Evolutionary conservation across 1,284 basidiomycete species (phyloP), one percentile per base, ranked within the genome.

Genomic region (Agroathelia rolfsii): DNA sequence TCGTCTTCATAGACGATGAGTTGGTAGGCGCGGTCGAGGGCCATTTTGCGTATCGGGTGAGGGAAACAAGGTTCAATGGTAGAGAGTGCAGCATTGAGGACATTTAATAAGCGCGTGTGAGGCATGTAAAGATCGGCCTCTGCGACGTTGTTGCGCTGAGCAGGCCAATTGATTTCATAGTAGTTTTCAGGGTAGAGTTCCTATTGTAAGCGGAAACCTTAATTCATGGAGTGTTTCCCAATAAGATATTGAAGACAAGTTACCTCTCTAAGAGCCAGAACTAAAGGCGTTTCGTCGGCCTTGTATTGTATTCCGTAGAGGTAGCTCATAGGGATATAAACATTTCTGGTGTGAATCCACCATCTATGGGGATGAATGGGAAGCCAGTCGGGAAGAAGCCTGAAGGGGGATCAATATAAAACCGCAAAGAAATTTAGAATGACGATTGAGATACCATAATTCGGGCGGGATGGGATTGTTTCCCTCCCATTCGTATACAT

Each of bases 261-360:
- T 40, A 85, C 87, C 55, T 93, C 61, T 37, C 94, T 73, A 21
- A 98, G 69, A 4, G 81, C 69, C 18, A 75, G 63, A 30, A 94
- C 79, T 23, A 97, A 67, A 14, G 86, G 83, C 35, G 89, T 83
- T 53, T 86, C 76, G 24, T 76, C 67, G 41, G 80, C 80, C 45
- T 78, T 72, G 53, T 80, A 96, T 26, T 74, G 72, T 18, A 76
- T 62, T 2, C 83, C 90, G 51, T 85, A 96, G 7, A 98, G 67
- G 53, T 88, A 98, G 40, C 76, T 74, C 83, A 87, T 85, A n/a
- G 83, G 82, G 28, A 85, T 71, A 48, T 92, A 96, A 11, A 96
- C 88, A 37, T 78, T 83, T 11, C 95, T 78, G 0, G 85, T 89
- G 50, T 99, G 95, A 32, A 97, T 92, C 95, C 95, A 99, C 94